Base-by-base conservation (phyloP, 345 rosid species). In the Ailanthus altissimus region DNA sequence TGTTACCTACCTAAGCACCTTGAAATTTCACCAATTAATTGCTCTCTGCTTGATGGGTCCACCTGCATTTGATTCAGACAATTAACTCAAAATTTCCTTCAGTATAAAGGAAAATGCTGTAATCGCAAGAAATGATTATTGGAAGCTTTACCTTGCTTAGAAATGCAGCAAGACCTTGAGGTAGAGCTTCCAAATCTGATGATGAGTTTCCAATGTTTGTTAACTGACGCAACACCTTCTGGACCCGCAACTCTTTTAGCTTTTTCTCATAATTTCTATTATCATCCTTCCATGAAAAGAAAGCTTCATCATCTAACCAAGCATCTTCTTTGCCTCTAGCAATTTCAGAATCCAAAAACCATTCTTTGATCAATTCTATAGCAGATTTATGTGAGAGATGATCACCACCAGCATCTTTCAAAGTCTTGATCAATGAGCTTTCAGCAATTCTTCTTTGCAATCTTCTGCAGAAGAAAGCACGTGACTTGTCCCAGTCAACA, bases 141-240 rank as follows among this genome's bases (percentile, higher is more conserved):
- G 62, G 66, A 75, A 66, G 66, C 63, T 57, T 82, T 87, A 93
- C 99, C 94, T 95, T 90, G 88, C 88, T 84, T 85, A 95, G 85
- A 85, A 95, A 93, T 75, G 90, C 87, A 77, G 92, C 86, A 57
- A 95, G 96, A 81, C 93, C 94, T 78, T 89, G 97, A 8, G 98
- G 98, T 75, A 95, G 89, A 79, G 97, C 97, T 79, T 79, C 84
- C 87, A 95, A 81, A 87, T 90, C 97, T 28, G 90, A 80, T 36
- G 70, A 18, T 14, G 98, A 93, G 69, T 85, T 87, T 15, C 97
- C 89, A 25, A 95, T 86, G 79, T 84, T 88, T 56, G 91, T 83
- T 51, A 96, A 79, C 63, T 89, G 94, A 81, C 79, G 84, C 78
- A 92, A 74, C 64, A 96, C 88, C 83, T 92, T 93, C 84, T 92